A percentile compares a stretch with the other conserved stretches of the same genome.
These are phyloP conservation scores for Wickerhamomyces strasburgensis DNA, from an alignment of 805 yeast species.

Conservation along the genomic window DNA sequence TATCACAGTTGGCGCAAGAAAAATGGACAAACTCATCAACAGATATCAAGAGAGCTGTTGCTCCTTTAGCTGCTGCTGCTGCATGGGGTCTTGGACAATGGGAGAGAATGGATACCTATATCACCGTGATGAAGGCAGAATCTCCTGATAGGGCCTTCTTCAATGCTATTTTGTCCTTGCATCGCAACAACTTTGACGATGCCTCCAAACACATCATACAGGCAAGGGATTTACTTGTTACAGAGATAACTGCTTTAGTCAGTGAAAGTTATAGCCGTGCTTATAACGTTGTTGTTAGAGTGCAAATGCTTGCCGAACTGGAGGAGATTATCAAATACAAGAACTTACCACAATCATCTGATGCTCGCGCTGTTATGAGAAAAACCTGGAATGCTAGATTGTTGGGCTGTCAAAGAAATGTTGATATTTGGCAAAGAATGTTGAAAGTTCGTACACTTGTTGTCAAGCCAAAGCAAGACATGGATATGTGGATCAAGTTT, in stretches of 20 bases:
- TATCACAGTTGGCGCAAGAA: constrained; percentile 77
- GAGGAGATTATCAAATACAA: constrained; percentile 93
- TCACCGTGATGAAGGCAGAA: constrained; percentile 82
- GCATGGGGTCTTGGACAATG: constrained; percentile 98
- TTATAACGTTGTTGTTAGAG: constrained; percentile 92
- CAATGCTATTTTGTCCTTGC: constrained; percentile 82
- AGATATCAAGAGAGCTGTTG: constrained; percentile 76
- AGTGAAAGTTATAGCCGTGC: constrained; percentile 96
- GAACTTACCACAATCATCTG: constrained; percentile 76
- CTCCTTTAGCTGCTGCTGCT: constrained; percentile 98
- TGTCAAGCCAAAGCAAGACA: constrained; percentile 90
- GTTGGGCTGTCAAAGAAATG: constrained; percentile 92
- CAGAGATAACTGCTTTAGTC: constrained; percentile 90
- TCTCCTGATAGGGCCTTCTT: constrained; percentile 95
- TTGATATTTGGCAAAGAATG: constrained; percentile 98
- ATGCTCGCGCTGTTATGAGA: constrained; percentile 70
- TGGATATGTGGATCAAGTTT: constrained; percentile 97
- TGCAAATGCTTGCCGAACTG: constrained; percentile 94
- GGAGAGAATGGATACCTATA: constrained; percentile 93
- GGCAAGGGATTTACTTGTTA: constrained; percentile 85
- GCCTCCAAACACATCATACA: constrained; percentile 73
- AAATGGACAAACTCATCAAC: constrained; percentile 76
- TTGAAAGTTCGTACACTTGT: constrained; percentile 89
- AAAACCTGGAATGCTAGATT: constrained; percentile 92
- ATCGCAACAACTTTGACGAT: constrained; percentile 77